Evolutionary conservation across 2,329 filamentous ascomycete genomes (phyloP), one percentile per base, ranked within the genome.

Genomic region (Aschersonia sp.): DNA sequence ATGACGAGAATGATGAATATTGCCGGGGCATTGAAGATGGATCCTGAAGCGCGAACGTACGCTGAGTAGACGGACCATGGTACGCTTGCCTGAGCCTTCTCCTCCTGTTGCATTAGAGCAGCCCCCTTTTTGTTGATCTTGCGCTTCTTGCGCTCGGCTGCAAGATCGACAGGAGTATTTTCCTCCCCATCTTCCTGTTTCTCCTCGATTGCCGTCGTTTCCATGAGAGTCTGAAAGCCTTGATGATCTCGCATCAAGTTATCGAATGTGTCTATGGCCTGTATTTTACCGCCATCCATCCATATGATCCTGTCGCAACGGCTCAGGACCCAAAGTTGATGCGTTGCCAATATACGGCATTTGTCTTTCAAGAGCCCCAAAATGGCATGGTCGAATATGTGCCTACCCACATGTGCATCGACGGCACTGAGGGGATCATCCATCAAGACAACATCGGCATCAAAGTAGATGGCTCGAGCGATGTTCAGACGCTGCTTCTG

Each of bases 401-500:
- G 80, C 1, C 78, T 73, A 10, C 81, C 81, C 40, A 84, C 81
- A 51, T 84, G 80, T 22, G 81, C 79, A 55, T 84, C 81, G 4
- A 84, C 81, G 2, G 81, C 81, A 44, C 77, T 81, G 1, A 84
- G 66, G 1, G 81, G 79, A 52, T 84, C 81, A 54, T 84, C 81
- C 74, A 84, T 79, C 31, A 84, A 68, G 22, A 84, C 72, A 45
- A 84, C 74, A 49, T 83, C 78, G 9, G 80, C 73, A 51, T 83
- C 71, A 50, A 82, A 84, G 66, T 89, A 74, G 53, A 84, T 83
- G 50, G 81, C 79, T 45, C 92, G 77, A 14, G 92, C 92, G 58
- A 97, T 95, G 60, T 95, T 97, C 54, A 95, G 71, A 9, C 92
- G 80, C 63, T 95, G 90, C 64, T 95, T 95, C 64, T 97, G 90